Conservation (phyloP, 495 filamentous ascomycete species). For the Penicillium canescens region DNA sequence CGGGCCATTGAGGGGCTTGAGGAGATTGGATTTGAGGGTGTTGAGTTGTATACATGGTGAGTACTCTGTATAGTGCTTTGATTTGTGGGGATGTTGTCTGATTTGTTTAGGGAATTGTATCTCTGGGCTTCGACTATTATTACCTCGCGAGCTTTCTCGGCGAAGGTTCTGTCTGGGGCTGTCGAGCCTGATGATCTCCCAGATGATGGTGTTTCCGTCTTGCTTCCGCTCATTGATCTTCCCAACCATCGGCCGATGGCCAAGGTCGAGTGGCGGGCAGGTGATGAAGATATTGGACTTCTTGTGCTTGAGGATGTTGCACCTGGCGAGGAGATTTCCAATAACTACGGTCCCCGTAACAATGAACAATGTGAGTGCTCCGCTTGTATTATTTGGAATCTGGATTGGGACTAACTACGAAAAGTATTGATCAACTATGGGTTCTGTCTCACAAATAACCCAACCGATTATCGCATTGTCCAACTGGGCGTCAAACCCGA, state of each 20-base stretch:
- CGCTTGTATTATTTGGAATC: not conserved
- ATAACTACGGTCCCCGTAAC: conserved; percentile 69
- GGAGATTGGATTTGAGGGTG: conserved; percentile 30
- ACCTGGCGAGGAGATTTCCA: conserved; percentile 57
- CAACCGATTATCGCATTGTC: conserved; percentile 53
- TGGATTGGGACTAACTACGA: conserved; percentile 4
- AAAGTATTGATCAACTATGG: conserved; percentile 68
- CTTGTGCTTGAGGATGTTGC: conserved; percentile 45
- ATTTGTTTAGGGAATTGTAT: conserved; percentile 55
- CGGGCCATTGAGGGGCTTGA: conserved; percentile 35
- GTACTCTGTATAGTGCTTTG: conserved; percentile 13
- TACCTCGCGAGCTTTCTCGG: conserved; percentile 56
- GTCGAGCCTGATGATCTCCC: conserved; percentile 30
- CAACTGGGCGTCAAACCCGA: conserved; percentile 42
- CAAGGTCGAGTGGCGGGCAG: conserved; percentile 62
- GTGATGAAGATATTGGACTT: conserved; percentile 45
- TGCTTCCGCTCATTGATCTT: conserved; percentile 63
- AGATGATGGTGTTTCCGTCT: conserved; percentile 47
- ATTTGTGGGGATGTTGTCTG: conserved; percentile 4
- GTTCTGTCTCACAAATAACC: conserved; percentile 60
- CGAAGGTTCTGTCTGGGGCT: conserved; percentile 43
- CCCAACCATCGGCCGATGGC: conserved; percentile 59
- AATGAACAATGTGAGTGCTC: conserved; percentile 61
- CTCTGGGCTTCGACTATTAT: conserved; percentile 66
- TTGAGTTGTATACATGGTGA: conserved; percentile 46